These are phyloP conservation scores for Pleurozium schreberi DNA, from an alignment of 225 moss, liverwort and hornwort genomes.

Conservation along the genomic window DNA sequence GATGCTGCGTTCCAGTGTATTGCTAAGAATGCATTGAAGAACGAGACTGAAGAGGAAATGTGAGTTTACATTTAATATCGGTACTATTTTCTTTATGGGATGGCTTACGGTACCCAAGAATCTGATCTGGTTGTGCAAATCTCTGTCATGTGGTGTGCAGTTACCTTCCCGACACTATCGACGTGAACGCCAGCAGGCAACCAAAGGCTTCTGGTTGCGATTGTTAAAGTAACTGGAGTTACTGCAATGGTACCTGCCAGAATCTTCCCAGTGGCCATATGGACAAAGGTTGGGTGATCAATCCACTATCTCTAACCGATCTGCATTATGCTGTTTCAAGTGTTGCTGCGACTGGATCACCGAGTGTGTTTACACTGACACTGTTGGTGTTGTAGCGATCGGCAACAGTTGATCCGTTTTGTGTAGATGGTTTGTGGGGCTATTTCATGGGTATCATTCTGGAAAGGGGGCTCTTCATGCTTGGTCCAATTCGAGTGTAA, in stretches of 20 bases:
- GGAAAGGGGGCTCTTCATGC: constrained; percentile 21
- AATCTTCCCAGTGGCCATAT: neutral
- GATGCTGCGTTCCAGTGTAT: constrained; percentile 95
- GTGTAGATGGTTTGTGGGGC: constrained; percentile 22
- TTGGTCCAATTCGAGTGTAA: constrained; percentile 30
- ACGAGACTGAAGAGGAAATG: constrained; percentile 95
- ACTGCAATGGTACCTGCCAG: neutral
- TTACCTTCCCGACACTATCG: constrained; percentile 90
- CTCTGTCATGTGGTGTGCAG: constrained; percentile 29
- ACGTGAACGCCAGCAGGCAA: constrained; percentile 68
- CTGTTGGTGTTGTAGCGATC: neutral
- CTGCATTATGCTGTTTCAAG: neutral
- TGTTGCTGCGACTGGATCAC: neutral
- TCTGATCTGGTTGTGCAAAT: neutral
- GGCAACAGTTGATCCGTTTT: constrained; percentile 1
- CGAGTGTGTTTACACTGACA: neutral
- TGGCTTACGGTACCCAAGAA: neutral
- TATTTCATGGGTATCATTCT: constrained; percentile 1
- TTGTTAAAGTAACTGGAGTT: neutral
- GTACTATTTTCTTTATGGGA: neutral
- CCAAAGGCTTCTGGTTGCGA: constrained; percentile 63
- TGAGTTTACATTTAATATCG: constrained; percentile 6
- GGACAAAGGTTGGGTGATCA: neutral
- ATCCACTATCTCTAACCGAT: neutral
- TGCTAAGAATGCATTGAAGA: constrained; percentile 93